Evolutionary conservation across 371 early-diverging fungal species (phyloP).

Genomic region (Mucor indicus): DNA sequence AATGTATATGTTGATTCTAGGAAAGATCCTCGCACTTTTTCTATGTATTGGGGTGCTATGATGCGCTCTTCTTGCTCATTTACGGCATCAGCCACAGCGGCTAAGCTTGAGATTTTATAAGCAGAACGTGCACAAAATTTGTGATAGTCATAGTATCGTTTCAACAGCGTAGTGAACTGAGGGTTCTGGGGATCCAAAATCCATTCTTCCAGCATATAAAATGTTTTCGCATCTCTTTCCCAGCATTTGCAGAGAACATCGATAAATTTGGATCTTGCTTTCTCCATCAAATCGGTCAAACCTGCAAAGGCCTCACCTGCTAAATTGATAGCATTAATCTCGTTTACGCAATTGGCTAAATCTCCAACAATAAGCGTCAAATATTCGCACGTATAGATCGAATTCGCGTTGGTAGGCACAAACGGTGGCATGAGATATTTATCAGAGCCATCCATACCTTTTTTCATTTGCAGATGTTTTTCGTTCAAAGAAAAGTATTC

Average conservation of each 20-base stretch:
- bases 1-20: conserved; percentile 63
- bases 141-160: conserved; percentile 70
- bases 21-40: conserved; percentile 60
- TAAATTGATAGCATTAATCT: conserved; percentile 53
- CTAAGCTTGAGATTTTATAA: conserved; percentile 54
- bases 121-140: conserved; percentile 69
- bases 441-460: conserved; percentile 21
- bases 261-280: conserved; percentile 53
- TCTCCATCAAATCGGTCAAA: conserved; percentile 51
- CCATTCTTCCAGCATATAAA: conserved; percentile 88
- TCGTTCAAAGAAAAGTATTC: conserved; percentile 51
- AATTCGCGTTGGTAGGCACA: conserved; percentile 49
- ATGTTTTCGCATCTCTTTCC: conserved; percentile 74
- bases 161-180: conserved; percentile 61
- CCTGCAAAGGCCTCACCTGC: conserved; percentile 57
- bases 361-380: conserved; percentile 53
- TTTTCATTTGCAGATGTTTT: conserved; percentile 20
- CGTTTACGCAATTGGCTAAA: conserved; percentile 57
- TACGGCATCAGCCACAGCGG: conserved; percentile 44
- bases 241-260: conserved; percentile 54
- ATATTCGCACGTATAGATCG: conserved; percentile 57
- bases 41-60: conserved; percentile 40
- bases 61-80: conserved; percentile 10
- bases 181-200: conserved; percentile 68
- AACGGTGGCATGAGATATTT: conserved; percentile 32